These are phyloP conservation scores for Vinca minor DNA, from an alignment of 257 asterid genomes.

Conservation along the genomic window DNA sequence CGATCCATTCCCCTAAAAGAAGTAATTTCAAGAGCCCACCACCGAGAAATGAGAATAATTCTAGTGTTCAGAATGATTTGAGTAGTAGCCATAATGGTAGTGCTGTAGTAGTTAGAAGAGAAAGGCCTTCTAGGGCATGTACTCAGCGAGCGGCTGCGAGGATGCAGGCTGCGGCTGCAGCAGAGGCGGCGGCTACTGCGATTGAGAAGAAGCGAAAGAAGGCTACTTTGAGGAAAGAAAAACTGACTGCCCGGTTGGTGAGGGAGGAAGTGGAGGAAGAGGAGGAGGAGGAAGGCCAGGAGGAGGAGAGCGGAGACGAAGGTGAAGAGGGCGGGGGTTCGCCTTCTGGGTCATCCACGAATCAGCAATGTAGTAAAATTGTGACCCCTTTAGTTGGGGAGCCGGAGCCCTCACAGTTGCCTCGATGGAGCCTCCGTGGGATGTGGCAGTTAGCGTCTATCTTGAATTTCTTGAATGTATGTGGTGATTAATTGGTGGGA, in stretches of 20 bases:
- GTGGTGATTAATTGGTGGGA: constrained; percentile 18
- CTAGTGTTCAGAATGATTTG: constrained; percentile 19
- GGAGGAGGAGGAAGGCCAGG: constrained; percentile 17
- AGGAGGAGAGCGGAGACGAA: constrained; percentile 29
- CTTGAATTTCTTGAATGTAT: constrained; percentile 84
- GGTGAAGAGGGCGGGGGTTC: constrained; percentile 37
- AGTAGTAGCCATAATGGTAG: constrained; percentile 24
- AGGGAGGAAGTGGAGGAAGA: constrained; percentile 64
- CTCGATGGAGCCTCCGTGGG: constrained; percentile 73
- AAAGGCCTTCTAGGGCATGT: constrained; percentile 97
- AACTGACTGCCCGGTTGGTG: constrained; percentile 42
- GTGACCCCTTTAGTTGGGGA: constrained; percentile 70
- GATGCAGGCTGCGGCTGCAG: constrained; percentile 79
- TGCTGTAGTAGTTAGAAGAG: constrained; percentile 44
- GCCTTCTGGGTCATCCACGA: constrained; percentile 25
- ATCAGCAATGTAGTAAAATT: constrained; percentile 45
- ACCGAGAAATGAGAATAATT: constrained; percentile 14
- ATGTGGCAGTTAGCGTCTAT: constrained; percentile 99
- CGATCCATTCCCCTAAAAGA: constrained; percentile 49
- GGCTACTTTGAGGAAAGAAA: constrained; percentile 44
- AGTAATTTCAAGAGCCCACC: constrained; percentile 16
- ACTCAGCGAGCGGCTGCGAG: constrained; percentile 83
- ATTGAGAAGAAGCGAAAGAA: constrained; percentile 50
- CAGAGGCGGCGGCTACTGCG: constrained; percentile 58
- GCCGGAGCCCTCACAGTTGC: constrained; percentile 78